phyloP scores from a whole-genome alignment of 163 green algal genomes.

The Chlamydomonas reinhardtii region DNA sequence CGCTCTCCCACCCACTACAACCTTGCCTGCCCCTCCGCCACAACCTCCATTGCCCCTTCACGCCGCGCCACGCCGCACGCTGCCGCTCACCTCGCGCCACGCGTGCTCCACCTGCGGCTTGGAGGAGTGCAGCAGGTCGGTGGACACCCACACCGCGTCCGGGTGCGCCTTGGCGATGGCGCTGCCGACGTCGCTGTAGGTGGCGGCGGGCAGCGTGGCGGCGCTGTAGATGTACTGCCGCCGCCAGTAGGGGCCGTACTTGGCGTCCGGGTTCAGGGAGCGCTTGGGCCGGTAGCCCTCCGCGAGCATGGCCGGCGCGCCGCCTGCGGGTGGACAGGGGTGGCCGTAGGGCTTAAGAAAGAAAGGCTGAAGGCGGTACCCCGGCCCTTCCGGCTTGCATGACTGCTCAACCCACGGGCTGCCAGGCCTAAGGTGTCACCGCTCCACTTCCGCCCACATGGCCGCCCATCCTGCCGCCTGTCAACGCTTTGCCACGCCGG shows the following conservation, averaged over 20 bases:
- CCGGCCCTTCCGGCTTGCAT: no score
- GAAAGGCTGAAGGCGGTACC: neutral
- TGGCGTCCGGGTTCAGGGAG: constrained; percentile 30
- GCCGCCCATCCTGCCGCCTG: no score
- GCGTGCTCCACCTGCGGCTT: constrained; percentile 72
- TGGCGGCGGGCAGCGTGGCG: constrained; percentile 91
- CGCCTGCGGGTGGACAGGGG: constrained; percentile 33
- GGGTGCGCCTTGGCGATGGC: constrained; percentile 82
- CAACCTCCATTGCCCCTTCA: neutral
- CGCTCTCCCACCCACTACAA: no score
- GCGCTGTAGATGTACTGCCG: constrained; percentile 96
- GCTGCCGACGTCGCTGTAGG: constrained; percentile 77
- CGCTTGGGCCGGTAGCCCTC: constrained; percentile 52
- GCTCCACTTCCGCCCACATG: no score
- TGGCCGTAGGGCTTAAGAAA: no score
- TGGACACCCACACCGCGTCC: constrained; percentile 85
- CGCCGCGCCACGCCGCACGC: no score
- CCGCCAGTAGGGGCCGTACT: constrained; percentile 57
- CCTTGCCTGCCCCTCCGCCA: no score
- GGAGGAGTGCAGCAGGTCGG: constrained; percentile 78
- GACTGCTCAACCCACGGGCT: no score
- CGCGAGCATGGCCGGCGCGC: constrained; percentile 56
- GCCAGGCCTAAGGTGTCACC: no score
- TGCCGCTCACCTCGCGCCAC: constrained; percentile 70
- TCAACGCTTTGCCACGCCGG: no score